These are phyloP conservation scores for Pharus latifolius DNA, from an alignment of 176 grass and related monocot genomes.

Conservation along the genomic window DNA sequence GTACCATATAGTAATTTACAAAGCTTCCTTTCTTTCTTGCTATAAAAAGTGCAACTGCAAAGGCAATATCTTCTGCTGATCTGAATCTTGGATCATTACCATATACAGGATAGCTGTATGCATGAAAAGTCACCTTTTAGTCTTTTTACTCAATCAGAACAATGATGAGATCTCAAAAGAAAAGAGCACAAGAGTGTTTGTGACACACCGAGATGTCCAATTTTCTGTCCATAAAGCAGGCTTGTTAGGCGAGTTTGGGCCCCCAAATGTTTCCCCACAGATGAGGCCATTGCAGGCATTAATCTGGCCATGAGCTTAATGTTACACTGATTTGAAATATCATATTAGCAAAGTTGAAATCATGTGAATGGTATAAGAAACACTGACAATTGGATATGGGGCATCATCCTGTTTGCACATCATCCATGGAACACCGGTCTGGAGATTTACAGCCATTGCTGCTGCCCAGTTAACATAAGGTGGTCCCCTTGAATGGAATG, in stretches of 20 bases:
- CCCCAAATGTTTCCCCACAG: conserved; percentile 47
- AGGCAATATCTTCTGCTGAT: conserved; percentile 42
- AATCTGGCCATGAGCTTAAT: conserved; percentile 37
- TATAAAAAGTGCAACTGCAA: conserved; percentile 47
- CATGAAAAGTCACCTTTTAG: not conserved
- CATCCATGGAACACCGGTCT: conserved; percentile 73
- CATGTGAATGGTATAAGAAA: not conserved
- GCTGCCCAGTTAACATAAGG: conserved; percentile 66
- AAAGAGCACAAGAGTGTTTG: not conserved
- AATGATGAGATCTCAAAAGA: conserved; percentile 1
- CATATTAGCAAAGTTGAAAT: conserved; percentile 1
- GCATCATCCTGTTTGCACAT: conserved; percentile 86
- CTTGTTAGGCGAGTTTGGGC: conserved; percentile 51
- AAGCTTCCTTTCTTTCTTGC: conserved; percentile 62
- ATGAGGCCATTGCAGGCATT: conserved; percentile 55
- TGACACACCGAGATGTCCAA: conserved; percentile 41
- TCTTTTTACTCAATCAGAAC: not conserved
- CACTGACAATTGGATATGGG: conserved; percentile 60
- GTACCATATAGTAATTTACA: conserved; percentile 80
- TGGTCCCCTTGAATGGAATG: conserved; percentile 57
- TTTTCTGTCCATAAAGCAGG: conserved; percentile 63
- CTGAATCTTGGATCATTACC: conserved; percentile 38
- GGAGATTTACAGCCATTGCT: conserved; percentile 48
- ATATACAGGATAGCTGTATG: conserved; percentile 28
- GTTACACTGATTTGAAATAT: not conserved